Base-by-base conservation (phyloP, 768 basidiomycete genomes). In the Termitomyces heimii region DNA sequence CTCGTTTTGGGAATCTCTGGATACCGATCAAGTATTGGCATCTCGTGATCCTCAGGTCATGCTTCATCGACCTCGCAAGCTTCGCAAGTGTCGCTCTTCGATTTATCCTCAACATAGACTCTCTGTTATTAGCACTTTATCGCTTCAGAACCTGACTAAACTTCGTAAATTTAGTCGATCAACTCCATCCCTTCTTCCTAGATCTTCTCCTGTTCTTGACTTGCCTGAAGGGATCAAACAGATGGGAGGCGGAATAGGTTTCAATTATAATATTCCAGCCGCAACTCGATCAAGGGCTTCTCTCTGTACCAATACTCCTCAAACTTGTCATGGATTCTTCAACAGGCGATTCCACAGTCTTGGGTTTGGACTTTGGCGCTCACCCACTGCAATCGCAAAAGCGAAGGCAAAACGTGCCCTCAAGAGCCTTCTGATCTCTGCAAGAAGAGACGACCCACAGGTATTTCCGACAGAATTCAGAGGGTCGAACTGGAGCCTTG, bases 181-280 rank as follows among this genome's bases (percentile, higher is more conserved):
- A 68, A 72, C 72, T 40, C 66, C 73, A 24, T 59, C 69, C 26
- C 54, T 64, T 26, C 54, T 64, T 26, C 32, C 65, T 65, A 46
- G 9, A n/a, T 18, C 50, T 14, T 29, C 24, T 4, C 52, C 60
- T 4, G 67, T 46, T 53, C 65, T 54, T 39, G 67, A 75, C 48
- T 68, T 84, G 16, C 83, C 82, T 0, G 63, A 66, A 42, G 79
- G 78, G 3, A 55, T 80, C 20, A 73, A 76, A 65, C 75, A 78
- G 42, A 76, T 79, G 40, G 80, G 80, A 22, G 75, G 73, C 32
- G 80, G 84, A 24, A 83, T 82, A 49, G 81, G 80, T 6, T 83
- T 77, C 63, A 78, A 70, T 28, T 78, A 77, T 64, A 72, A 62
- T 32, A 53, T 72, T 5, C 73, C 73, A 1, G 50, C 57, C 28